Conservation (phyloP, 768 basidiomycete species). For the Boletus rufocinnamomeus region DNA sequence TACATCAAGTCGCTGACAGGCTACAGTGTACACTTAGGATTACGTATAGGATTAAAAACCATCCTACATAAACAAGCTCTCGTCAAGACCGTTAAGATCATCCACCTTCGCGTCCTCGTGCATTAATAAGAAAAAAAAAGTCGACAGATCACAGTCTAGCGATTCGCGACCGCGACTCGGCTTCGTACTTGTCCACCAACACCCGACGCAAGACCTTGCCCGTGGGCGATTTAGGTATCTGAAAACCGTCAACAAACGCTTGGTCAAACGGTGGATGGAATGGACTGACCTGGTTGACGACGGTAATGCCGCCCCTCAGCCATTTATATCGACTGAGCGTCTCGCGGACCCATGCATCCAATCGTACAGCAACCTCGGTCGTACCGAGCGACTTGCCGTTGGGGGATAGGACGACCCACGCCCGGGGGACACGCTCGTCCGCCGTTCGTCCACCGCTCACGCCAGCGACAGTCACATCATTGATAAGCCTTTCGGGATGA, state of each 20-base stretch:
- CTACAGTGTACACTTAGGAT: neutral
- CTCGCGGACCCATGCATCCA: slow-evolving; percentile 63
- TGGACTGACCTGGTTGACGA: slow-evolving; percentile 58
- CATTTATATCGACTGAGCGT: slow-evolving; percentile 76
- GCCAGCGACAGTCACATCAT: slow-evolving; percentile 71
- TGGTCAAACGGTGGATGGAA: too few relatives aligned
- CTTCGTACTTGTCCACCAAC: slow-evolving; percentile 61
- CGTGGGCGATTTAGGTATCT: slow-evolving; percentile 74
- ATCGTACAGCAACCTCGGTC: slow-evolving; percentile 40
- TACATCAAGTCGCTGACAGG: neutral
- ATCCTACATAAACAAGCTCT: too few relatives aligned
- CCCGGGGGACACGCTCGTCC: slow-evolving; percentile 75
- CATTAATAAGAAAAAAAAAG: neutral
- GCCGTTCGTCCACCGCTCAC: slow-evolving; percentile 68
- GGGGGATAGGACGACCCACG: slow-evolving; percentile 72
- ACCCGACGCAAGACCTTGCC: slow-evolving; percentile 69
- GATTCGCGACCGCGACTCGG: slow-evolving; percentile 13
- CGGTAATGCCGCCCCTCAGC: slow-evolving; percentile 69
- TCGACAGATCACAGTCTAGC: slow-evolving; percentile 28
- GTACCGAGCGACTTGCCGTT: slow-evolving; percentile 53
- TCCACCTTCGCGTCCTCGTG: neutral
- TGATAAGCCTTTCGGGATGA: slow-evolving; percentile 61
- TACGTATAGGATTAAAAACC: neutral
- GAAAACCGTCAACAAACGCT: neutral
- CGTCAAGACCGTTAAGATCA: neutral